phyloP scores from a whole-genome alignment of 2,329 filamentous ascomycete species.

The Verticillium nonalfalfae region DNA sequence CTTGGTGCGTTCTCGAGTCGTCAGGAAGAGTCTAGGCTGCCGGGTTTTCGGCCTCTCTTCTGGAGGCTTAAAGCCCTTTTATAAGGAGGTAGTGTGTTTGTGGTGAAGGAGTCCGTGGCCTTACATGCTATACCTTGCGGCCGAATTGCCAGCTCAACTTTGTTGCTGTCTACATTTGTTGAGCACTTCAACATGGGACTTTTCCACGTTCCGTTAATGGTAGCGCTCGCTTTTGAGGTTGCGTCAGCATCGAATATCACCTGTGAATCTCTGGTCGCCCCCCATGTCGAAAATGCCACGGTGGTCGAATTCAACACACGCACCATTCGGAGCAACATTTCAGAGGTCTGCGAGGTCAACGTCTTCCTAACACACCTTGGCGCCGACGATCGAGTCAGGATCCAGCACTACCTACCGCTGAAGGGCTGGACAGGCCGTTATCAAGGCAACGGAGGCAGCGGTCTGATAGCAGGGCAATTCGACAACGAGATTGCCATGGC shows the following conservation, averaged over 20 bases:
- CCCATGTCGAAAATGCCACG: neutral
- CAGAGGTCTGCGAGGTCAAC: conserved; percentile 11
- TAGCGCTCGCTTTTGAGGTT: neutral
- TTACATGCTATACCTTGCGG: too few relatives aligned
- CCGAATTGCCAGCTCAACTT: too few relatives aligned
- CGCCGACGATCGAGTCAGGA: conserved; percentile 3
- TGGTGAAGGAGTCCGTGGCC: too few relatives aligned
- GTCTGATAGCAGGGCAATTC: conserved; percentile 3
- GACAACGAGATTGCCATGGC: neutral
- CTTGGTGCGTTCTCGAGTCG: neutral
- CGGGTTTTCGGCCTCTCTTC: too few relatives aligned
- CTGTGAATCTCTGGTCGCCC: neutral
- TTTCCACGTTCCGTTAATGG: neutral
- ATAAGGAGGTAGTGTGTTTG: too few relatives aligned
- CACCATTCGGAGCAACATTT: neutral
- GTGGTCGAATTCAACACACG: neutral
- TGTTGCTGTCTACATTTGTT: too few relatives aligned
- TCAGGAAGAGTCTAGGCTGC: neutral
- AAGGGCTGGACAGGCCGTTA: conserved; percentile 7
- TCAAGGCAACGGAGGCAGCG: conserved; percentile 8
- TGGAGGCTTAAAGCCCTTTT: too few relatives aligned
- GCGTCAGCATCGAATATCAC: neutral
- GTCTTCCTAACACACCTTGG: conserved; percentile 4
- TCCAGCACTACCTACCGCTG: conserved; percentile 8
- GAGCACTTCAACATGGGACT: too few relatives aligned